Base-by-base conservation (phyloP, 2,329 filamentous ascomycete genomes). In the Pleomassaria siparia region DNA sequence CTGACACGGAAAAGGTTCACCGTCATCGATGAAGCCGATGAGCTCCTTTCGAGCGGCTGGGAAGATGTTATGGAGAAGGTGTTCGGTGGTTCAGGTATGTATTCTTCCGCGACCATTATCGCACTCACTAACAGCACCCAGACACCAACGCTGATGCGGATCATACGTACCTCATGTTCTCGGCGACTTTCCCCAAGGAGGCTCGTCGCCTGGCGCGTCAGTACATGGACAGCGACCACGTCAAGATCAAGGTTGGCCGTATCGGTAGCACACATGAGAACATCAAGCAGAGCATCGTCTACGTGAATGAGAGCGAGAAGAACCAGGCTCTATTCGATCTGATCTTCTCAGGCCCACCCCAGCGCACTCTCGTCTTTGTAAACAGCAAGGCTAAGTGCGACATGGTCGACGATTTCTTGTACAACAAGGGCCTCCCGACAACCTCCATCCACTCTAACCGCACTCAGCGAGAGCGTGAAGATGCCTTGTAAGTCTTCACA, bases 1-100 rank as follows among this genome's bases (percentile, higher is more conserved):
- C 18, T 21, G 35, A 33, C 43, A 10, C 25, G 5, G 26, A 13
- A 18, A 37, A 81, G 78, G 51, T 84, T 77, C 70, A 84, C 82
- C 55, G 82, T 97, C 55, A 85, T 99, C 53, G 94, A 97, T 50
- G 94, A 99, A 67, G 94, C 94, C 0, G 94, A 99, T 64, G 92
- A 99, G 74, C 86, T 99, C 79, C 80, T 99, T 0, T 78, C 86
- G 0, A 66, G 77, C 1, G 88, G 91, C 60, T 97, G 94, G 89
- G 80, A 86, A 30, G 79, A 84, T 0, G 84, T 91, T 3, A 79
- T 97, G 50, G 78, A 79, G 35, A 84, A 83, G 61, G 87, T 97
- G 49, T 84, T 97, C 70, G 78, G 79, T 41, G 91, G 90, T 51
- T 88, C 88, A 63, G 89, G 91, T 91, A 80, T 74, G 83, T 74